Conservation (phyloP, 768 basidiomycete species). For the Hericium alpestre region DNA sequence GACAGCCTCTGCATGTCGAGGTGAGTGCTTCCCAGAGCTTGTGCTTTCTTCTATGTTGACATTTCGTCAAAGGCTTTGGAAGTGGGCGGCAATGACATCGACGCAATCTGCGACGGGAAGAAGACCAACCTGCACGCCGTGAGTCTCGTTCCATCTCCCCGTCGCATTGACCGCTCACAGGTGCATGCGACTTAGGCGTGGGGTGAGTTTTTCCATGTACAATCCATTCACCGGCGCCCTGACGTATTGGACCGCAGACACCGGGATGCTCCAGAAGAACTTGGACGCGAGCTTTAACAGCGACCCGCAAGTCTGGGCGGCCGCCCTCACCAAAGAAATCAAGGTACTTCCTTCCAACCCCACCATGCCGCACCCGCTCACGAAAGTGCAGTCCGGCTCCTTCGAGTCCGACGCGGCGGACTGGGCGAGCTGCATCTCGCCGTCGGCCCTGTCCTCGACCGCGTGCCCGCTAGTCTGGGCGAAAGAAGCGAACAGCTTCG, state of each 20-base stretch:
- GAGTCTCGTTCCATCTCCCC: neutral
- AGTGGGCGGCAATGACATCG: slow-evolving; percentile 36
- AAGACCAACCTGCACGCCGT: slow-evolving; percentile 34
- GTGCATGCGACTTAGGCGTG: slow-evolving; percentile 6
- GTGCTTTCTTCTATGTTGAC: neutral
- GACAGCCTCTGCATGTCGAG: slow-evolving; percentile 40
- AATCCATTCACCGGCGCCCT: neutral
- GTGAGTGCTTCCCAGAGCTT: neutral
- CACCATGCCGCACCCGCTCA: too few species aligned
- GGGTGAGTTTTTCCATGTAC: slow-evolving; percentile 10
- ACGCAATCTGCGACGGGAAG: slow-evolving; percentile 27
- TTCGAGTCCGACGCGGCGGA: slow-evolving; percentile 15
- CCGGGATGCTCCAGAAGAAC: slow-evolving; percentile 14
- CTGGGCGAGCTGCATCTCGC: slow-evolving; percentile 21
- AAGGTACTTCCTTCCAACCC: slow-evolving; percentile 19
- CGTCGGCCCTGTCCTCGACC: slow-evolving; percentile 19
- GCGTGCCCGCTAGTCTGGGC: slow-evolving; percentile 22
- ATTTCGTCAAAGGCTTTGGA: slow-evolving; percentile 18
- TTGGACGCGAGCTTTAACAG: slow-evolving; percentile 13
- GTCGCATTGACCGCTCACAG: neutral
- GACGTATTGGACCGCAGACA: slow-evolving; percentile 3
- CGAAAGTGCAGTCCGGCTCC: slow-evolving; percentile 15
- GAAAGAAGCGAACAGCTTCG: slow-evolving; percentile 18
- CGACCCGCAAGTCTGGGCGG: slow-evolving; percentile 23
- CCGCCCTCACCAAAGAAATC: slow-evolving; percentile 30